Evolutionary conservation across 768 basidiomycete genomes (phyloP).

Genomic region (Phanerodontia chrysosporium): DNA sequence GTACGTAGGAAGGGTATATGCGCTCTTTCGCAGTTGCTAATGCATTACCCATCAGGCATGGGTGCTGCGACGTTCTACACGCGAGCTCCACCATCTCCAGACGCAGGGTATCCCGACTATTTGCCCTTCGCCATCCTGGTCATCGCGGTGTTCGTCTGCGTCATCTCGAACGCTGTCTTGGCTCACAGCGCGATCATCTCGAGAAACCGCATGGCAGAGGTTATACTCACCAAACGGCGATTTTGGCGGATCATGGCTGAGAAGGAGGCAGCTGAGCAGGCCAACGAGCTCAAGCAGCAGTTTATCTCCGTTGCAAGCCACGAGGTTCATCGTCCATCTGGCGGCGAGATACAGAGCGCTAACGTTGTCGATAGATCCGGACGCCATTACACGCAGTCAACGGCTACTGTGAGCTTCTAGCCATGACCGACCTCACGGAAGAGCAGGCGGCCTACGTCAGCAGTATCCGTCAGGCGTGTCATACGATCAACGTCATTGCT

Average conservation of each 20-base stretch:
- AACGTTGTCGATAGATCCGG: conserved; percentile 17
- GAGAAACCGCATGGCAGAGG: conserved; percentile 26
- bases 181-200: conserved; percentile 24
- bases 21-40: neutral
- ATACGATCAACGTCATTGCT: conserved; percentile 28
- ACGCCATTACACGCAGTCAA: conserved; percentile 28
- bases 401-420: conserved; percentile 26
- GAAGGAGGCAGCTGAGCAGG: conserved; percentile 28
- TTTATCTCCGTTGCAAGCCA: conserved; percentile 28
- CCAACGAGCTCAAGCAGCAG: conserved; percentile 27
- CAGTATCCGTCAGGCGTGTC: conserved; percentile 27
- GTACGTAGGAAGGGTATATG: conserved; percentile 7
- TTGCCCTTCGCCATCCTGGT: conserved; percentile 20
- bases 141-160: conserved; percentile 21
- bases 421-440: conserved; percentile 21
- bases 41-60: conserved; percentile 20
- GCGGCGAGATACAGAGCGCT: neutral
- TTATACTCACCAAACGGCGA: conserved; percentile 23
- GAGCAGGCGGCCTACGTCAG: conserved; percentile 24
- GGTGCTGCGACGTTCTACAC: conserved; percentile 26
- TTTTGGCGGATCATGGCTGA: conserved; percentile 29
- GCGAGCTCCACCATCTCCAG: conserved; percentile 13
- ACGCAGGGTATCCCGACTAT: conserved; percentile 23
- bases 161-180: conserved; percentile 24
- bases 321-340: conserved; percentile 14